These are phyloP conservation scores for Alnus glutinosa DNA, from an alignment of 306 rosid species.

Conservation along the genomic window DNA sequence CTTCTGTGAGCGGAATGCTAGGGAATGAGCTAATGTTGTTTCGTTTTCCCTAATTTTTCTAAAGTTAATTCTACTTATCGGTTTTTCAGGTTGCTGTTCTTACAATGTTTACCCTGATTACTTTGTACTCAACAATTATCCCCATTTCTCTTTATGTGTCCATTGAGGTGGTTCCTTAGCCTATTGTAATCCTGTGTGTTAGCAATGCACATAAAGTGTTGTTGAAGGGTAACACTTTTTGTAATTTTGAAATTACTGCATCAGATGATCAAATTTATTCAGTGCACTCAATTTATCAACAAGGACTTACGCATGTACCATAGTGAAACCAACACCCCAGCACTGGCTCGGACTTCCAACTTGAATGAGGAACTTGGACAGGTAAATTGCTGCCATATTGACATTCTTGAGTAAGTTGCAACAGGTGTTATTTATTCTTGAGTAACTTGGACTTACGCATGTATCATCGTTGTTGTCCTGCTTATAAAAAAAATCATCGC, in stretches of 20 bases:
- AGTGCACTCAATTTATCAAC: constrained; percentile 90
- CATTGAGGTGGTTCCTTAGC: constrained; percentile 73
- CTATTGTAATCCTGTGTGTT: constrained; percentile 22
- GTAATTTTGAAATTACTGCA: constrained; percentile 22
- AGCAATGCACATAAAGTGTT: constrained; percentile 1
- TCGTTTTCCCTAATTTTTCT: constrained; percentile 15
- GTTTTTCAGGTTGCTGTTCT: constrained; percentile 71
- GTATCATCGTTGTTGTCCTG: not conserved
- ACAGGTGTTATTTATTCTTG: not conserved
- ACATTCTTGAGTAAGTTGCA: constrained; percentile 2
- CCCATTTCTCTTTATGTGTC: constrained; percentile 98
- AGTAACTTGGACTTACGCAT: no score
- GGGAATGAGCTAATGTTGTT: constrained; percentile 6
- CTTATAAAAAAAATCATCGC: not conserved
- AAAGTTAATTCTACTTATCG: constrained; percentile 30
- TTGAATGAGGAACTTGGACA: constrained; percentile 99
- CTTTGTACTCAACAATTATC: constrained; percentile 88
- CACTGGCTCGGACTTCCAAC: constrained; percentile 96
- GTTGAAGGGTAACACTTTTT: constrained; percentile 24
- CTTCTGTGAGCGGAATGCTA: constrained; percentile 27
- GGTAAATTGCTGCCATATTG: constrained; percentile 42
- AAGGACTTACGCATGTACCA: constrained; percentile 93
- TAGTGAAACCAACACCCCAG: constrained; percentile 85
- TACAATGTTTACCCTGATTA: constrained; percentile 92
- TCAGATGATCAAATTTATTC: constrained; percentile 98